Base-by-base conservation (phyloP, 805 yeast species). In the Dipodascus albidus region DNA sequence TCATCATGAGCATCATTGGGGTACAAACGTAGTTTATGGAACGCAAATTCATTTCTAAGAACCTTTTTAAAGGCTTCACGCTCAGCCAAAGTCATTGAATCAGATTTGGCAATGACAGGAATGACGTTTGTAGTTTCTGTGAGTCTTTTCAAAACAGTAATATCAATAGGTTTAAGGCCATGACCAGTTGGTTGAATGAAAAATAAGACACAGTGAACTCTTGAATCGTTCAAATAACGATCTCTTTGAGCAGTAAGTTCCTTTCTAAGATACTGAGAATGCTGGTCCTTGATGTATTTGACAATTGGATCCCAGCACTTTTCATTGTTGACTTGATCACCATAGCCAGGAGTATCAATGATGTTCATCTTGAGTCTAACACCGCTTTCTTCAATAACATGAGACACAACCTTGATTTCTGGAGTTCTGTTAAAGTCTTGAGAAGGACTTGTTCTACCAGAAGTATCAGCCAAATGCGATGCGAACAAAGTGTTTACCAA, bases 261-360 rank as follows among this genome's bases (percentile, higher is more conserved):
- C 69, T 85, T 87, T 73, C 97, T 84, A 66, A 90, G 76, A 69
- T 86, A 90, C 63, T 83, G 83, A 44, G 95, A 85, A 68, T 90
- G 95, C 71, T 90, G 97, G 70, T 90, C 97, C 72, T 90, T 90
- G 67, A 90, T 87, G 71, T 89, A 90, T 70, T 87, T 88, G 59
- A 90, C 83, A 58, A 90, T 82, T 52, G 96, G 96, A 62, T 90
- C 98, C 96, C 97, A 91, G 70, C 95, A 89, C 70, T 85, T 86
- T 64, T 87, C 95, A 70, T 90, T 90, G 73, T 89, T 87, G 60
- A 93, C 85, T 71, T 87, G 96, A 74, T 93, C 99, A 44, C 96
- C 98, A 74, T 88, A 93, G 15, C 98, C 98, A 19, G 98, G 98
- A 2, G 99, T 93, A 67, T 93, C 99, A 65, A 93, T 87, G 54